A percentile compares a stretch with the other conserved stretches of the same genome.
These are phyloP conservation scores for Jacaranda copaia DNA, from an alignment of 257 asterid species.

Conservation along the genomic window DNA sequence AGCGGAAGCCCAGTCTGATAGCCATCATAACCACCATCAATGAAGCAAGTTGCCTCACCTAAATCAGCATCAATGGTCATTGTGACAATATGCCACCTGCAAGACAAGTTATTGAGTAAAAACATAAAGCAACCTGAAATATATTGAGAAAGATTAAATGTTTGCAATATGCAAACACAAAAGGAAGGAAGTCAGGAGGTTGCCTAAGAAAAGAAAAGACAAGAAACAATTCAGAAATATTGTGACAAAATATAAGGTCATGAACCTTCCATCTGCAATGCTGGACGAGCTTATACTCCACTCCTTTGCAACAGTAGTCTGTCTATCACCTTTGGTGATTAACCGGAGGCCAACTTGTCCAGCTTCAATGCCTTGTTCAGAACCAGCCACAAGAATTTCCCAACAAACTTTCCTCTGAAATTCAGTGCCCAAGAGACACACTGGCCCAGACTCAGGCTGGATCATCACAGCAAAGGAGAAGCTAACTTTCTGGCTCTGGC, in stretches of 20 bases:
- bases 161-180: no score
- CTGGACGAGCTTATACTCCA: constrained; percentile 94
- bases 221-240: background rate
- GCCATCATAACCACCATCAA: constrained; percentile 95
- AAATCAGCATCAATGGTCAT: constrained; percentile 89
- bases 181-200: background rate
- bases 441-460: constrained; percentile 98
- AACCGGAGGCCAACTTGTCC: constrained; percentile 97
- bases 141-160: no score
- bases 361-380: constrained; percentile 99
- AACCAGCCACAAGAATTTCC: constrained; percentile 98
- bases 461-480: constrained; percentile 89
- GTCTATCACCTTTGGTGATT: constrained; percentile 93
- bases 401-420: constrained; percentile 84
- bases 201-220: constrained; percentile 9
- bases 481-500: constrained; percentile 83
- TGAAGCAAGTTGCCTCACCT: constrained; percentile 96
- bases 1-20: constrained; percentile 90
- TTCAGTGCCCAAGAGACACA: constrained; percentile 95
- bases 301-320: constrained; percentile 86
- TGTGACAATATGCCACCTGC: constrained; percentile 96
- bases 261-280: constrained; percentile 97
- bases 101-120: constrained; percentile 31
- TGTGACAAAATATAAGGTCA: constrained; percentile 4
- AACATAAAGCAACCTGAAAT: no score